Conservation (phyloP, 768 basidiomycete genomes). For the Mycena capillaripes region DNA sequence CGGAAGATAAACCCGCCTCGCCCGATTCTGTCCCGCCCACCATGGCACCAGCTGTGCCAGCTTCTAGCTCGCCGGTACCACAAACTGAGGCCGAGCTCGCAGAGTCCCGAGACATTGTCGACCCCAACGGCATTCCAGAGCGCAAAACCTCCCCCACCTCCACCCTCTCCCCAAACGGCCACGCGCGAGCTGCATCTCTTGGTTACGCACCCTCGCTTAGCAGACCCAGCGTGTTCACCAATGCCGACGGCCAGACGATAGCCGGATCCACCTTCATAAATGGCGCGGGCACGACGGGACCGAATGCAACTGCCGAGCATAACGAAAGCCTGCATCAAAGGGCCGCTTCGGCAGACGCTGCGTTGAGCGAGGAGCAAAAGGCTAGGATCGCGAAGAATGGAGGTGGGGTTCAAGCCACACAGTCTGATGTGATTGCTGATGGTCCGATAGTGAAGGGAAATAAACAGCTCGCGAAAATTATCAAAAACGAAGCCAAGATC, state of each 20-base stretch:
- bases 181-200: constrained; percentile 34
- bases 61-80: not conserved
- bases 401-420: constrained; percentile 51
- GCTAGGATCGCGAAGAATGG: constrained; percentile 65
- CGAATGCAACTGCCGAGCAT: constrained; percentile 55
- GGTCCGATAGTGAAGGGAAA: constrained; percentile 65
- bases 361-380: constrained; percentile 65
- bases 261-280: constrained; percentile 62
- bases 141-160: constrained; percentile 17
- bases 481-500: constrained; percentile 76
- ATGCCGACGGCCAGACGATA: constrained; percentile 48
- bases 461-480: constrained; percentile 75
- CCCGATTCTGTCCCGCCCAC: not conserved
- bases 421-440: not conserved
- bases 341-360: constrained; percentile 61
- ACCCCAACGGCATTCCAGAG: constrained; percentile 11
- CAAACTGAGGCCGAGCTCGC: constrained; percentile 15
- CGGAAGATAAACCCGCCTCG: not conserved
- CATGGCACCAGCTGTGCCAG: too few species aligned
- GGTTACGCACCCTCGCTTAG: constrained; percentile 40
- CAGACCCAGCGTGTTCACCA: constrained; percentile 51
- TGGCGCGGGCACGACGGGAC: constrained; percentile 68
- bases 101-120: constrained; percentile 23
- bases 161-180: constrained; percentile 28
- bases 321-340: constrained; percentile 58